Evolutionary conservation across 306 rosid genomes (phyloP), one percentile per base, ranked within the genome.

Genomic region (Inga oerstediana): DNA sequence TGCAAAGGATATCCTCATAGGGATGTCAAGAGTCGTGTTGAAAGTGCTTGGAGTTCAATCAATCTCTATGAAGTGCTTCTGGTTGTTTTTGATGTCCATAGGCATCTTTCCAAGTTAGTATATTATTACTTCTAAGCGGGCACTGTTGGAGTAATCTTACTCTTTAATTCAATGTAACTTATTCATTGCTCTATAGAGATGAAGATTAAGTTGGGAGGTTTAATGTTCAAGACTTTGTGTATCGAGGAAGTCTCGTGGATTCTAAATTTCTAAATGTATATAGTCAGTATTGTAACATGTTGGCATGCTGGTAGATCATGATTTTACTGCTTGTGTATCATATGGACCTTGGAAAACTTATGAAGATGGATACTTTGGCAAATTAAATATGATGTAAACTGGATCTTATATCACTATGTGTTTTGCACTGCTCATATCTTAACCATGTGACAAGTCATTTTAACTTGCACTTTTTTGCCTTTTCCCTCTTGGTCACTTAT

Each of bases 1-100:
- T 80, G 77, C 20, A 80, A 84, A 59, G 98, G 99, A 85, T 72
- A 80, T 85, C 97, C 92, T 74, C 81, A 90, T 84, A 91, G 87
- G 86, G 99, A 96, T 90, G 86, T 91, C 88, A 96, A 91, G 88
- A 93, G 48, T 75, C 99, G 97, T 32, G 93, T 96, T 64, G 93
- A 96, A 88, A 96, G 98, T 92, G 97, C 94, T 73, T 96, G 99
- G 99, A 92, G 91, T 88, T 92, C 99, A 56, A 85, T 94, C 83
- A 88, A 84, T 82, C 91, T 96, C 58, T 94, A 94, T 84, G 97
- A 96, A 75, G 95, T 88, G 76, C 93, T 94, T 78, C 84, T 96
- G 79, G 93, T 96, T 79, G 90, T 96, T 59, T 96, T 96, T 88
- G 98, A 96, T 49, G 98, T 90, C 72, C 95, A 96, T 75, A 90